These are phyloP conservation scores for Penicillium sp. DNA, from an alignment of 2,329 filamentous ascomycete genomes.

Conservation along the genomic window DNA sequence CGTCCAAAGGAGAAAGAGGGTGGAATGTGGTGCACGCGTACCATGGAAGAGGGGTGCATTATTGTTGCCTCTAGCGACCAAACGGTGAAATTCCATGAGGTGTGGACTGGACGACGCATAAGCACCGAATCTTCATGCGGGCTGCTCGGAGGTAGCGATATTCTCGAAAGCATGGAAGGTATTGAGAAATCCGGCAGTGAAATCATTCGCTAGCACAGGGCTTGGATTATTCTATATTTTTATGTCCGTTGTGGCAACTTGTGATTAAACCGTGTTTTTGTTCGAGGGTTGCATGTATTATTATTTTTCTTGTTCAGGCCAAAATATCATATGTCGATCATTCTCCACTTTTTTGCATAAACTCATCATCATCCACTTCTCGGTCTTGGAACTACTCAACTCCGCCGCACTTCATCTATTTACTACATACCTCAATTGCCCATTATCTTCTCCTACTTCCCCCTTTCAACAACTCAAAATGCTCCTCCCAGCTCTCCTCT, in stretches of 20 bases:
- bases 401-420: background rate
- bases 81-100: slow-evolving; percentile 90
- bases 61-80: slow-evolving; percentile 88
- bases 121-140: slow-evolving; percentile 51
- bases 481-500: background rate
- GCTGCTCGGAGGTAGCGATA: slow-evolving; percentile 73
- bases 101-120: slow-evolving; percentile 67
- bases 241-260: background rate
- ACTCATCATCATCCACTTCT: background rate
- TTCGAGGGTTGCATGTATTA: too few relatives aligned
- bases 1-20: slow-evolving; percentile 45
- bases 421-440: too few relatives aligned
- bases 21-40: slow-evolving; percentile 51
- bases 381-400: background rate
- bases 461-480: background rate
- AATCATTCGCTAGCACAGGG: slow-evolving; percentile 52
- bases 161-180: slow-evolving; percentile 74
- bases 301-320: slow-evolving; percentile 1
- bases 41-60: slow-evolving; percentile 69
- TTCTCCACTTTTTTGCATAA: slow-evolving; percentile 4
- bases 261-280: too few relatives aligned
- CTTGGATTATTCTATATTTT: slow-evolving; percentile 2
- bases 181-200: slow-evolving; percentile 56
- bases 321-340: slow-evolving; percentile 12
- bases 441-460: too few relatives aligned